Conservation (phyloP, 2,329 filamentous ascomycete species). For the Lasiodiplodia sp. region DNA sequence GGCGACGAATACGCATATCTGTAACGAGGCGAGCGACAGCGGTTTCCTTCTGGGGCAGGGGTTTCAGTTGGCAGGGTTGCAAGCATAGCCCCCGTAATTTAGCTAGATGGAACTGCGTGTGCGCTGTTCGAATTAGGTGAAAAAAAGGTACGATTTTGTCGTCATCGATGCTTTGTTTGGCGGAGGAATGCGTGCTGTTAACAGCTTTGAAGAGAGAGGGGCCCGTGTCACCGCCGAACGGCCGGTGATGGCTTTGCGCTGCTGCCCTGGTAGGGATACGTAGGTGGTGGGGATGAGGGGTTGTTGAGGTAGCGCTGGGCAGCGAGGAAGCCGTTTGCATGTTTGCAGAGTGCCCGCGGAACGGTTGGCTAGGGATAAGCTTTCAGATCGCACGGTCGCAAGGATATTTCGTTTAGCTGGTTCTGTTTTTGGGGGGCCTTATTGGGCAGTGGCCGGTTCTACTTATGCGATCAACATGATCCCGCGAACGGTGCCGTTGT, state of each 20-base stretch:
- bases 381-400: neutral
- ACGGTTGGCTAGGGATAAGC: neutral
- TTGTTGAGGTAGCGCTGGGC: neutral
- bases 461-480: slow-evolving; percentile 12
- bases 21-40: neutral
- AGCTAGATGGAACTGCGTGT: neutral
- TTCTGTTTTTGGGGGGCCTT: neutral
- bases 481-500: slow-evolving; percentile 13
- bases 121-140: neutral
- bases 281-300: neutral
- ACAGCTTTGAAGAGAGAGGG: neutral
- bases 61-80: neutral
- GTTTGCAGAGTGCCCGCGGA: neutral
- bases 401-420: neutral
- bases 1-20: neutral
- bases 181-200: neutral
- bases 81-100: neutral
- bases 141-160: neutral
- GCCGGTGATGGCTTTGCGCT: neutral
- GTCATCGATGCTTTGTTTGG: neutral
- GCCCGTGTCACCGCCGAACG: neutral
- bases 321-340: neutral
- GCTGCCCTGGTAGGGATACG: neutral
- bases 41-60: neutral
- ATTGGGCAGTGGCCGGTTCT: neutral